Evolutionary conservation across 2,329 filamentous ascomycete genomes (phyloP).

Genomic region (Ascochyta lentis): DNA sequence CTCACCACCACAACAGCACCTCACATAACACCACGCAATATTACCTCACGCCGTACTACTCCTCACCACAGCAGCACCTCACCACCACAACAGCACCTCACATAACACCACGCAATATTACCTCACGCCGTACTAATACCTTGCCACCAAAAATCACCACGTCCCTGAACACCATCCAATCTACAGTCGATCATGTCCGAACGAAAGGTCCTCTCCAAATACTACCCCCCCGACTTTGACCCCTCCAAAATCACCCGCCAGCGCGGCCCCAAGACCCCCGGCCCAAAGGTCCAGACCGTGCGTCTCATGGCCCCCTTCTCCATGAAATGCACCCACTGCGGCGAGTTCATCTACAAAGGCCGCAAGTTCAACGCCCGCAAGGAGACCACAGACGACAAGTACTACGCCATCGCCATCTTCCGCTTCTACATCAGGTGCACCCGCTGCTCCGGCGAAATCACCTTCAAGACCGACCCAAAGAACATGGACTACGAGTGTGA

Average conservation of each 20-base stretch:
- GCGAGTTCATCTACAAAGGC: slow-evolving; percentile 89
- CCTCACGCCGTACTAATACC: too few relatives aligned
- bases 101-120: too few relatives aligned
- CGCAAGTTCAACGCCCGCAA: slow-evolving; percentile 96
- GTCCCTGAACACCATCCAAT: background rate
- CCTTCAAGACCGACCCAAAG: slow-evolving; percentile 93
- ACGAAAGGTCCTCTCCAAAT: slow-evolving; percentile 76
- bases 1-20: too few relatives aligned
- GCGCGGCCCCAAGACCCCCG: slow-evolving; percentile 72
- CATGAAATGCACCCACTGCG: slow-evolving; percentile 74
- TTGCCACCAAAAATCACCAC: background rate
- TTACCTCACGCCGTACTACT: too few relatives aligned
- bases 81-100: too few relatives aligned
- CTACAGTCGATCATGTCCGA: slow-evolving; percentile 71
- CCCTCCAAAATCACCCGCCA: slow-evolving; percentile 76
- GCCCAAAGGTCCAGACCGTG: slow-evolving; percentile 83
- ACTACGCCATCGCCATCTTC: slow-evolving; percentile 86
- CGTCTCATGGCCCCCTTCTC: slow-evolving; percentile 89
- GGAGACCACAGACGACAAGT: slow-evolving; percentile 88
- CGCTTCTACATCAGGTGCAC: slow-evolving; percentile 90
- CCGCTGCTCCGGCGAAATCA: slow-evolving; percentile 83
- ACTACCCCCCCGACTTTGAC: slow-evolving; percentile 84
- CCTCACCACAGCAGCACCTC: too few relatives aligned
- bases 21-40: too few relatives aligned
- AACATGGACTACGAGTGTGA: slow-evolving; percentile 88